Conservation (phyloP, 176 grass and related monocot genomes). For the Pharus latifolius region DNA sequence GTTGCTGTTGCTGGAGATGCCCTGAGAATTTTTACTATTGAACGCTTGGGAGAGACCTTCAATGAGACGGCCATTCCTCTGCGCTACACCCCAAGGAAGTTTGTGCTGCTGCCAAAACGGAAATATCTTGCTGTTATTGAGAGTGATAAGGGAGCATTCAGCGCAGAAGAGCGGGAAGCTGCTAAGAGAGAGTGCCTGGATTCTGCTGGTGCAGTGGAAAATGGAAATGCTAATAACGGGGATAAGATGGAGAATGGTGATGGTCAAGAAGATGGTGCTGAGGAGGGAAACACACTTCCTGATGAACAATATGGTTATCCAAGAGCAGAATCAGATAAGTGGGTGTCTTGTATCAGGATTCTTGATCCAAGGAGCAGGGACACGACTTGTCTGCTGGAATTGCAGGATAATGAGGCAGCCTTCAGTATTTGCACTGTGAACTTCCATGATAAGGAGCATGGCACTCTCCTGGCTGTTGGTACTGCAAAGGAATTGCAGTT, state of each 20-base stretch:
- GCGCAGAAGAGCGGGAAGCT: slow-evolving; percentile 81
- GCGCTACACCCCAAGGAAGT: slow-evolving; percentile 88
- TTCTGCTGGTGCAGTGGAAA: slow-evolving; percentile 52
- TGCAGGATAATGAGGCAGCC: slow-evolving; percentile 90
- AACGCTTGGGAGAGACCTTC: slow-evolving; percentile 87
- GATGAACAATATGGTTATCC: slow-evolving; percentile 98
- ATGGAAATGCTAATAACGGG: slow-evolving; percentile 57
- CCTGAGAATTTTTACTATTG: slow-evolving; percentile 87
- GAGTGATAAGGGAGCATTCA: slow-evolving; percentile 87
- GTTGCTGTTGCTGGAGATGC: slow-evolving; percentile 91
- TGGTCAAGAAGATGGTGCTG: slow-evolving; percentile 48
- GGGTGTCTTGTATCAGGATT: slow-evolving; percentile 96
- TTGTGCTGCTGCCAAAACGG: slow-evolving; percentile 82
- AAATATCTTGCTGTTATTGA: slow-evolving; percentile 85
- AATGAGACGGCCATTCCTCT: slow-evolving; percentile 91
- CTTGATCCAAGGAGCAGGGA: slow-evolving; percentile 84
- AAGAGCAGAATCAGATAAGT: slow-evolving; percentile 78
- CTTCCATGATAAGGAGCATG: slow-evolving; percentile 98
- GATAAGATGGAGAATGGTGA: slow-evolving; percentile 84
- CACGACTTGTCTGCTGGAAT: slow-evolving; percentile 83
- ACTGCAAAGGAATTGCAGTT: slow-evolving; percentile 90
- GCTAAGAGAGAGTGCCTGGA: slow-evolving; percentile 83
- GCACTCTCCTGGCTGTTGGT: slow-evolving; percentile 79
- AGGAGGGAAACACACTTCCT: slow-evolving; percentile 58
- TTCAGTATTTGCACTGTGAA: slow-evolving; percentile 93